A percentile compares a stretch with the other conserved stretches of the same genome.
Conservation (phyloP, 192 early-diverging fungal species). For the Paraglomus brasilianum region DNA sequence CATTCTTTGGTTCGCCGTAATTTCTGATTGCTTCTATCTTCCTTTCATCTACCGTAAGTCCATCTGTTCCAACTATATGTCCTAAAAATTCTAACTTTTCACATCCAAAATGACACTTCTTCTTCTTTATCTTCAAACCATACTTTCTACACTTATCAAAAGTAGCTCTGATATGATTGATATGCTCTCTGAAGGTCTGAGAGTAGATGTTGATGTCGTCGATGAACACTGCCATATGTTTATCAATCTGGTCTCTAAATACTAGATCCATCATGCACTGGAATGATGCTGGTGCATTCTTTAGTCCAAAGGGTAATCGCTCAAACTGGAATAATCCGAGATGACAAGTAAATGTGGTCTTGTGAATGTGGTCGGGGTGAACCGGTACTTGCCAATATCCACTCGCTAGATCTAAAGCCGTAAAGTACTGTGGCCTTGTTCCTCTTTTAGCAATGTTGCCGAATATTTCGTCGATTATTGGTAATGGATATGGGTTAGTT, state of each 20-base stretch:
- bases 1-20: not conserved
- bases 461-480: constrained; percentile 39
- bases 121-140: constrained; percentile 1
- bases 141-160: not conserved
- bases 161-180: not conserved
- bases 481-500: constrained; percentile 42
- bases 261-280: constrained; percentile 17
- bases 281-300: constrained; percentile 32
- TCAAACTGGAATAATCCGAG: constrained; percentile 24
- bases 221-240: constrained; percentile 30
- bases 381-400: constrained; percentile 33
- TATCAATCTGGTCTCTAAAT: not conserved
- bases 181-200: constrained; percentile 25
- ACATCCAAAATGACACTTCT: constrained; percentile 15
- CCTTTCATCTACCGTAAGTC: not conserved
- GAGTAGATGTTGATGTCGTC: constrained; percentile 44
- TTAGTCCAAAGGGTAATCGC: constrained; percentile 36
- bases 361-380: not conserved
- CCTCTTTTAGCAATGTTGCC: not conserved
- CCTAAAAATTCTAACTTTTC: constrained; percentile 6
- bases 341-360: constrained; percentile 33
- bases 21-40: constrained; percentile 23
- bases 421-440: constrained; percentile 3
- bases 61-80: constrained; percentile 14
- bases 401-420: constrained; percentile 23